These are phyloP conservation scores for Aureobasidium namibiae DNA, from an alignment of 2,329 filamentous ascomycete genomes.

Conservation along the genomic window DNA sequence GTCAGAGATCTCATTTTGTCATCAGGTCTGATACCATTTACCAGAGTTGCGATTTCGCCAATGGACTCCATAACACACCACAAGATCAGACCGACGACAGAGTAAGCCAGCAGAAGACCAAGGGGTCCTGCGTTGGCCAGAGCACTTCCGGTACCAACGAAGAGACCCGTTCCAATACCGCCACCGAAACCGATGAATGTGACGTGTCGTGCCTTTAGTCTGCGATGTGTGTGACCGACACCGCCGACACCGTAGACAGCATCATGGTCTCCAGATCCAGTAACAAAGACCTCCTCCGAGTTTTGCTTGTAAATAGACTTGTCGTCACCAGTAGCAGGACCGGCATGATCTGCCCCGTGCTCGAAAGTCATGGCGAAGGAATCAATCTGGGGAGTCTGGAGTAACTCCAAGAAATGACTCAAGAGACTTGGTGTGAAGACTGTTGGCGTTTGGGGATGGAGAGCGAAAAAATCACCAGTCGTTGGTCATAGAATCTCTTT, in stretches of 20 bases:
- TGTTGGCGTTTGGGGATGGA: neutral
- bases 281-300: neutral
- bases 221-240: slow-evolving; percentile 17
- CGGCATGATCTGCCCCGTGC: slow-evolving; percentile 5
- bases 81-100: slow-evolving; percentile 29
- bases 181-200: slow-evolving; percentile 19
- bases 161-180: slow-evolving; percentile 42
- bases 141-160: slow-evolving; percentile 42
- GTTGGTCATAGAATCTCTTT: slow-evolving; percentile 2
- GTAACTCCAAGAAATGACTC: neutral
- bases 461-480: neutral
- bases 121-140: slow-evolving; percentile 41
- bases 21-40: neutral
- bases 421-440: neutral
- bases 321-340: neutral
- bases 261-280: slow-evolving; percentile 6
- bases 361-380: neutral
- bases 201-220: slow-evolving; percentile 17
- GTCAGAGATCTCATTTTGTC: neutral
- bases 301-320: slow-evolving; percentile 6
- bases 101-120: slow-evolving; percentile 39
- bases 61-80: slow-evolving; percentile 29
- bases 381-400: slow-evolving; percentile 1
- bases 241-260: slow-evolving; percentile 15
- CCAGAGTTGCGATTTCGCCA: slow-evolving; percentile 30